phyloP scores from a whole-genome alignment of 306 rosid genomes.

The Vachellia pachyceras region DNA sequence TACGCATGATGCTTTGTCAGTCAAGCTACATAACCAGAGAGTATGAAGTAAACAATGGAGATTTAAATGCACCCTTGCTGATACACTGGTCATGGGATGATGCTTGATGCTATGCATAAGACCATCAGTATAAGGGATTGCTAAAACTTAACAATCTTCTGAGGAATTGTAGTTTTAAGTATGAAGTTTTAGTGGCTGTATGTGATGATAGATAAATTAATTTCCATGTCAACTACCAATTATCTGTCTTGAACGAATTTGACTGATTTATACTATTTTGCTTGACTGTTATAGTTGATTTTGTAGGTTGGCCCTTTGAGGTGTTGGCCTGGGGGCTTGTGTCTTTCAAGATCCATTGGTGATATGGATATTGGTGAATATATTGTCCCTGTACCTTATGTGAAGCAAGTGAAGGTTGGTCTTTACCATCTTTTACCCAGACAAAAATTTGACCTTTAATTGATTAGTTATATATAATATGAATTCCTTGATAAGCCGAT shows the following conservation, averaged over 20 bases:
- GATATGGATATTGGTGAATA: constrained; percentile 91
- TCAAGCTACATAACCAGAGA: constrained; percentile 14
- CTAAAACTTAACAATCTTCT: constrained; percentile 7
- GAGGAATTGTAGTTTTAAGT: constrained; percentile 10
- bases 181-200: constrained; percentile 23
- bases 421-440: neutral
- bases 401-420: constrained; percentile 92
- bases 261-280: neutral
- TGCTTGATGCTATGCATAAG: constrained; percentile 28
- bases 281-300: constrained; percentile 20
- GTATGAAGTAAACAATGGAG: constrained; percentile 18
- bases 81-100: constrained; percentile 9
- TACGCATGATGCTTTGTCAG: constrained; percentile 12
- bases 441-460: neutral
- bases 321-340: constrained; percentile 99
- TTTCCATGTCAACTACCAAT: neutral
- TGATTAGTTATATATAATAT: too few relatives aligned
- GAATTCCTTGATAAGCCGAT: constrained; percentile 18
- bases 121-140: neutral
- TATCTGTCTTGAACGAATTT: neutral
- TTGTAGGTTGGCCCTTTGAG: constrained; percentile 90
- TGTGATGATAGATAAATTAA: constrained; percentile 26
- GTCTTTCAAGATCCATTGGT: constrained; percentile 92
- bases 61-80: neutral
- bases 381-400: constrained; percentile 93